Conservation (phyloP, 495 filamentous ascomycete species). For the Podospora anserina region DNA sequence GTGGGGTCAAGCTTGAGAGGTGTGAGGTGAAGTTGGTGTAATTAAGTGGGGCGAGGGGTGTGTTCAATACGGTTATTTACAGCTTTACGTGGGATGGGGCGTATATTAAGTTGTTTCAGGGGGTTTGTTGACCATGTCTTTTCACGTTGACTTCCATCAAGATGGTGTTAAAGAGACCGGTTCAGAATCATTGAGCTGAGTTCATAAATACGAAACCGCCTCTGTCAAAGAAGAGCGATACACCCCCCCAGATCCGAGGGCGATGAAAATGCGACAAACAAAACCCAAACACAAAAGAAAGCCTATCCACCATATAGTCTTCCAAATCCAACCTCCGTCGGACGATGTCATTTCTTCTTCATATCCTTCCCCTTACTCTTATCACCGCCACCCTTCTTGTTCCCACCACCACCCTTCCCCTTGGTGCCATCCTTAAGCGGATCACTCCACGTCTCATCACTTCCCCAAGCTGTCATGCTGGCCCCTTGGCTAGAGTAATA, state of each 20-base stretch:
- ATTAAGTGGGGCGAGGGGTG: neutral
- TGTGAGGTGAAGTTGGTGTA: neutral
- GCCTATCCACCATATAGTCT: neutral
- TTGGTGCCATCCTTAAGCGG: neutral
- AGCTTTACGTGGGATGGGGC: neutral
- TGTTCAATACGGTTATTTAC: neutral
- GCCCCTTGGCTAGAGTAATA: neutral
- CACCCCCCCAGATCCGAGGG: neutral
- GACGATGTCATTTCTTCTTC: neutral
- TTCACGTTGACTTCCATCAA: too few relatives aligned
- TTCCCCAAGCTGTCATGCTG: neutral
- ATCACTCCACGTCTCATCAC: neutral
- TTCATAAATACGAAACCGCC: neutral
- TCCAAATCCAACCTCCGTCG: neutral
- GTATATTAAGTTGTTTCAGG: neutral
- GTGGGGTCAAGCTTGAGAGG: neutral
- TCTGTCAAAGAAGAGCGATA: neutral
- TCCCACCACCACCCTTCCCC: neutral
- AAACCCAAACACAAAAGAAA: neutral
- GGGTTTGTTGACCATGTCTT: neutral
- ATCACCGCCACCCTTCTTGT: neutral
- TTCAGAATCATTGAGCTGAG: neutral
- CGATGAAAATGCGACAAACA: neutral
- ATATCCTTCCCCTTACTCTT: neutral
- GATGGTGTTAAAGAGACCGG: too few relatives aligned